A percentile compares a stretch with the other conserved stretches of the same genome.
Conservation (phyloP, 352 stramenopile genomes). For the Globisporangium recalcitrans region DNA sequence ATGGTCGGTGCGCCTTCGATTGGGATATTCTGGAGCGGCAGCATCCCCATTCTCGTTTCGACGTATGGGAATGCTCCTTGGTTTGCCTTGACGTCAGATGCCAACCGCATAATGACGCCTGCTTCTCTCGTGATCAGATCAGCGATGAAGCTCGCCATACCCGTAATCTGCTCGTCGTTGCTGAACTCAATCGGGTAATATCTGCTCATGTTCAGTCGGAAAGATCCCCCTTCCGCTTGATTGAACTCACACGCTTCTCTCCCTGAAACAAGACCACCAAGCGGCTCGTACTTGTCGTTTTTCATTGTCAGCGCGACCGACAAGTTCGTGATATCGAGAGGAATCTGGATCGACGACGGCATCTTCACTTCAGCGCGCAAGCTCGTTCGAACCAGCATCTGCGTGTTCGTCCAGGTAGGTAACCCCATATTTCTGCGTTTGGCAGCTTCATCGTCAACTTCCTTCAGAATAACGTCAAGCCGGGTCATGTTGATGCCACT, state of each 20-base stretch:
- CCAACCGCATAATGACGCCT: constrained; percentile 56
- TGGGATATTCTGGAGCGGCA: constrained; percentile 55
- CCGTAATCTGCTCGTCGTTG: constrained; percentile 24
- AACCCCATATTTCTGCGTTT: constrained; percentile 3
- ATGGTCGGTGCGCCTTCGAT: constrained; percentile 48
- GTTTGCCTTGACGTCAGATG: constrained; percentile 23
- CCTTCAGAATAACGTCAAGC: constrained; percentile 56
- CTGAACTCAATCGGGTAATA: constrained; percentile 62
- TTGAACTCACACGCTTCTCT: constrained; percentile 64
- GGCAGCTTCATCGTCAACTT: constrained; percentile 13
- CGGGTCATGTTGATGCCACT: constrained; percentile 58
- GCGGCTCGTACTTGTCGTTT: constrained; percentile 23
- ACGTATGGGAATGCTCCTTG: constrained; percentile 67
- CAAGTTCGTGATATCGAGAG: constrained; percentile 56
- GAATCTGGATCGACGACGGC: constrained; percentile 63
- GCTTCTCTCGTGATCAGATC: constrained; percentile 52
- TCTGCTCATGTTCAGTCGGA: constrained; percentile 68
- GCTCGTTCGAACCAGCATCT: constrained; percentile 66
- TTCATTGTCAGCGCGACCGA: constrained; percentile 56
- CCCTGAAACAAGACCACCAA: constrained; percentile 48
- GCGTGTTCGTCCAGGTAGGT: constrained; percentile 46
- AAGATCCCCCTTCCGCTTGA: constrained; percentile 43
- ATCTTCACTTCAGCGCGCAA: constrained; percentile 66
- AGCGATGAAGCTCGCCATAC: constrained; percentile 56
- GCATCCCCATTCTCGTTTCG: constrained; percentile 68